Base-by-base conservation (phyloP, 176 grass and related monocot species). In the Cymbopogon citratus region DNA sequence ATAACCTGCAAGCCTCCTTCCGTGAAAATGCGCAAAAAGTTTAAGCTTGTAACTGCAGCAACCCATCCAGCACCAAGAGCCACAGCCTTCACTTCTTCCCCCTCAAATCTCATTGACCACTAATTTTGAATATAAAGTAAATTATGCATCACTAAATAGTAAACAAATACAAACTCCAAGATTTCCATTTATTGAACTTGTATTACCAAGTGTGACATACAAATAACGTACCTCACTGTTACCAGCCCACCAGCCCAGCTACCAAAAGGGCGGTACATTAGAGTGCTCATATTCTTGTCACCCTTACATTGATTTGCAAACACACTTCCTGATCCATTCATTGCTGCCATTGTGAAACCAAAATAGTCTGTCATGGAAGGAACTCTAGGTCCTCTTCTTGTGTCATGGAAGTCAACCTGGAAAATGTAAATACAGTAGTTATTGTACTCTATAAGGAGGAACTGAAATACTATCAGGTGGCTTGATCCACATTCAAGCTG, bases 91-190 rank as follows among this genome's bases (percentile, higher is more conserved):
- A 94, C 88, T 89, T 98, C 95, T 75, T 98, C 95, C 31, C 81
- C 86, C 76, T 98, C 95, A 82, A 98, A 92, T 72, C 95, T 91
- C 95, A 98, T 98, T 84, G 92, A 98, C 95, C 95, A 98, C 95
- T 98, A 26, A 64, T 73, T 66, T 72, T 66, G 15, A 54, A 84
- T 34, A 49, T 12, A 67, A 74, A 63, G 65, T 13, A 18, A 9
- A 27, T 76, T 36, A 65, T 85, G 35, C 25, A 57, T 66, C 1
- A 81, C 57, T 64, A 71, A 57, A 6, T 3, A 48, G 9, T 15
- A 60, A 85, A 35, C 12, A 52, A 7, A 3, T 60, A 15, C 38
- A 51, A 38, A 24, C 12, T 57, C 64, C 27, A 36, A 73, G 5
- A 12, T 7, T 73, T 73, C 2, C 15, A 74, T 68, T 61, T 78